Evolutionary conservation across 164 flowering plant genomes (phyloP).

Genomic region (Vitis labrusca): DNA sequence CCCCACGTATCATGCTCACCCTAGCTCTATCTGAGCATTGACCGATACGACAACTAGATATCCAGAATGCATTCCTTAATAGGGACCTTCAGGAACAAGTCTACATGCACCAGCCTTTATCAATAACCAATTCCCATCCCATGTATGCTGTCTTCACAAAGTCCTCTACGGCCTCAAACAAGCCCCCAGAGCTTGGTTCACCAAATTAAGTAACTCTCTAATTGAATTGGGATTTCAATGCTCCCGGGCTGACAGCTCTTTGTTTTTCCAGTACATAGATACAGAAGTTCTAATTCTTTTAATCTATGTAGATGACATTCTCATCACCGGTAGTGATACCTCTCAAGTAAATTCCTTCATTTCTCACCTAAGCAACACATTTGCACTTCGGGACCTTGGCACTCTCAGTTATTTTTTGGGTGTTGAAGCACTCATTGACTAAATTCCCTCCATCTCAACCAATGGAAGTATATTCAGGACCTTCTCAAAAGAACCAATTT

Average conservation of each 20-base stretch:
- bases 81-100: neutral
- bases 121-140: neutral
- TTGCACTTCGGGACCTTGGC: neutral
- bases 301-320: neutral
- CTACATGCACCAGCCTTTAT: slow-evolving; percentile 6
- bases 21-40: neutral
- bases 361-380: neutral
- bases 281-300: neutral
- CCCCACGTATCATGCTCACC: neutral
- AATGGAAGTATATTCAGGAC: neutral
- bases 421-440: neutral
- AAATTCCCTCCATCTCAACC: neutral
- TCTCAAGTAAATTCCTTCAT: neutral
- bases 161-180: slow-evolving; percentile 16
- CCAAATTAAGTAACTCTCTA: neutral
- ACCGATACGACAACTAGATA: slow-evolving; percentile 2
- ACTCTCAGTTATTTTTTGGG: neutral
- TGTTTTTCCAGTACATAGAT: neutral
- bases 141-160: neutral
- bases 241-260: neutral
- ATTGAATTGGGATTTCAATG: neutral
- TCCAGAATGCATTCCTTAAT: slow-evolving; percentile 2
- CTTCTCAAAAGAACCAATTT: neutral
- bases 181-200: slow-evolving; percentile 13
- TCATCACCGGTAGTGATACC: too few relatives aligned